Conservation (phyloP, 345 rosid species). For the Eucalyptus regnans region DNA sequence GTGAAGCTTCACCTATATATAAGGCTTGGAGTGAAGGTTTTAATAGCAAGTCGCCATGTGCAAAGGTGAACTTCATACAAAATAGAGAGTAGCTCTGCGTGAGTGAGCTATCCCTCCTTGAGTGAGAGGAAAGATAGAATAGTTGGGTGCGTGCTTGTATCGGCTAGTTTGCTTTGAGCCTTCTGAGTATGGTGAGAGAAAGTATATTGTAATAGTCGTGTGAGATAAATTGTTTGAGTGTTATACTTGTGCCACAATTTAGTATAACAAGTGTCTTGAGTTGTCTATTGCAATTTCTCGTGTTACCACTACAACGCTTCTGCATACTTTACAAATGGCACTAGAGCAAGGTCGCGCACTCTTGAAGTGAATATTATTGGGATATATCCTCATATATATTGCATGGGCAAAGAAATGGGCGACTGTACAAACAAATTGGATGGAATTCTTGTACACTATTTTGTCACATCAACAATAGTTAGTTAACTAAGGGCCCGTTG, state of each 20-base stretch:
- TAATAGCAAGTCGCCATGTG: not conserved
- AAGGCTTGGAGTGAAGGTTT: not conserved
- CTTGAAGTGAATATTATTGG: not conserved
- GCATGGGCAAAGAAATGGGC: not conserved
- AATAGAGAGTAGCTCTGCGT: not conserved
- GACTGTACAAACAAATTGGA: not conserved
- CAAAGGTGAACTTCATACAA: not conserved
- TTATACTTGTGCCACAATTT: not conserved
- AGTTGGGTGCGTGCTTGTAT: rapidly evolving
- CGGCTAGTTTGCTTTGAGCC: not conserved
- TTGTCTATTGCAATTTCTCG: no score
- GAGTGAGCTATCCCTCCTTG: no score
- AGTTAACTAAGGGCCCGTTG: not conserved
- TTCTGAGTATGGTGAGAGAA: not conserved
- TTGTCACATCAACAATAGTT: not conserved
- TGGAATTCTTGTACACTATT: not conserved
- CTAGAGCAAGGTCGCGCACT: not conserved
- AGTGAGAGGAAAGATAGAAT: not conserved
- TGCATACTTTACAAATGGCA: rapidly evolving
- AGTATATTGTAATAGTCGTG: no score
- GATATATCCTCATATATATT: not conserved
- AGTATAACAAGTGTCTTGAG: not conserved
- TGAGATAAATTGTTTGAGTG: not conserved
- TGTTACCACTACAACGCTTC: not conserved
- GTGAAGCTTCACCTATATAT: not conserved